These are phyloP conservation scores for Phialocephala subalpina DNA, from an alignment of 2,329 filamentous ascomycete species.

Conservation along the genomic window DNA sequence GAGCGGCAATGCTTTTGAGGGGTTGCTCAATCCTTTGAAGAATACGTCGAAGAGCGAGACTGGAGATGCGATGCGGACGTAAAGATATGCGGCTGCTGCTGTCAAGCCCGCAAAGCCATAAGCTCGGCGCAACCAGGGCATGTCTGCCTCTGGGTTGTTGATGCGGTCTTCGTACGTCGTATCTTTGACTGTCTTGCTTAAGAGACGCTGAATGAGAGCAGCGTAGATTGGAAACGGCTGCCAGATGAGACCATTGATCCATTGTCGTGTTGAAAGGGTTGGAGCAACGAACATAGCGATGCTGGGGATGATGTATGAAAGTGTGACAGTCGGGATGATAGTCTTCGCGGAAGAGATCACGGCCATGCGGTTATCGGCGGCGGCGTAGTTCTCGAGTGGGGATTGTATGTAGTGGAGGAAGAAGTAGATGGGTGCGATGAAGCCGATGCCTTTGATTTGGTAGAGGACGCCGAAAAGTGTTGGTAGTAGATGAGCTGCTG, in stretches of 20 bases:
- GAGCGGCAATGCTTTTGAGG: conserved; percentile 20
- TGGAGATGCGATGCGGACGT: conserved; percentile 30
- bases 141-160: conserved; percentile 35
- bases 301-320: conserved; percentile 40
- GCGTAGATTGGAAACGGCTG: conserved; percentile 47
- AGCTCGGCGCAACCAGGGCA: conserved; percentile 36
- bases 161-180: conserved; percentile 32
- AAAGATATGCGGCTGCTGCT: conserved; percentile 28
- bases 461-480: conserved; percentile 38
- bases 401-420: conserved; percentile 47
- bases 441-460: conserved; percentile 43
- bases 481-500: conserved; percentile 35
- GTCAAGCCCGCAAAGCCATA: conserved; percentile 31
- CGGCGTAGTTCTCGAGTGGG: conserved; percentile 44
- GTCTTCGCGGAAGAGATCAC: conserved; percentile 40
- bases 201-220: conserved; percentile 31
- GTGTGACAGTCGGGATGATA: conserved; percentile 41
- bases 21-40: conserved; percentile 36
- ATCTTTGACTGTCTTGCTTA: conserved; percentile 32
- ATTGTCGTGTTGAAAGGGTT: conserved; percentile 33
- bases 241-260: conserved; percentile 47
- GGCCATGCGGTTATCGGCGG: conserved; percentile 45
- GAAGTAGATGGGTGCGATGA: conserved; percentile 47
- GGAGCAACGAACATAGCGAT: conserved; percentile 36
- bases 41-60: conserved; percentile 34